Evolutionary conservation across 331 rosid genomes (phyloP).

Genomic region (Telfairia occidentalis): DNA sequence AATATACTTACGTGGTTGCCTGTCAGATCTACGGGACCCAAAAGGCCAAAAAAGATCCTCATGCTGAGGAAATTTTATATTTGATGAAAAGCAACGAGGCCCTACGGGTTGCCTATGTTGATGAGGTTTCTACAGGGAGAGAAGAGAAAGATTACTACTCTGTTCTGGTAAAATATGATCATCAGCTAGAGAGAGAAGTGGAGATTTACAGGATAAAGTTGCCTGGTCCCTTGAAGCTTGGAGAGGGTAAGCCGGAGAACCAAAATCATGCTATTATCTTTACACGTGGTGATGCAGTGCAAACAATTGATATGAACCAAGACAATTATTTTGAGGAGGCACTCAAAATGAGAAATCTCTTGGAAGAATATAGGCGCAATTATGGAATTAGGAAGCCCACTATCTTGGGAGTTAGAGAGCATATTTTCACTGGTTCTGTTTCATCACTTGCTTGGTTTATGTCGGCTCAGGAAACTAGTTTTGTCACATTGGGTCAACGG

Average conservation of each 20-base stretch:
- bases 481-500: slow-evolving; percentile 85
- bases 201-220: slow-evolving; percentile 71
- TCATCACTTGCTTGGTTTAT: slow-evolving; percentile 92
- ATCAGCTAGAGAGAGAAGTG: slow-evolving; percentile 52
- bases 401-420: slow-evolving; percentile 83
- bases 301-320: slow-evolving; percentile 87
- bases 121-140: slow-evolving; percentile 57
- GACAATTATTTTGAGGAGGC: slow-evolving; percentile 94
- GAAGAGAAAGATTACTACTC: slow-evolving; percentile 54
- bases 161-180: slow-evolving; percentile 81
- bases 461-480: slow-evolving; percentile 90
- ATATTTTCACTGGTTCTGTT: slow-evolving; percentile 82
- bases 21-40: slow-evolving; percentile 90
- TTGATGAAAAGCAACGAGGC: slow-evolving; percentile 73
- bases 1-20: slow-evolving; percentile 86
- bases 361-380: slow-evolving; percentile 47
- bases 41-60: slow-evolving; percentile 73
- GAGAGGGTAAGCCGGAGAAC: slow-evolving; percentile 93
- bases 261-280: slow-evolving; percentile 87
- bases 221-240: slow-evolving; percentile 84
- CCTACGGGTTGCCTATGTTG: slow-evolving; percentile 75
- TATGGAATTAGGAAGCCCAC: slow-evolving; percentile 71
- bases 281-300: slow-evolving; percentile 90
- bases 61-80: slow-evolving; percentile 65
- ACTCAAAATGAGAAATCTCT: slow-evolving; percentile 73